Base-by-base conservation (phyloP, 371 early-diverging fungal genomes). In the Mucor racemosus region DNA sequence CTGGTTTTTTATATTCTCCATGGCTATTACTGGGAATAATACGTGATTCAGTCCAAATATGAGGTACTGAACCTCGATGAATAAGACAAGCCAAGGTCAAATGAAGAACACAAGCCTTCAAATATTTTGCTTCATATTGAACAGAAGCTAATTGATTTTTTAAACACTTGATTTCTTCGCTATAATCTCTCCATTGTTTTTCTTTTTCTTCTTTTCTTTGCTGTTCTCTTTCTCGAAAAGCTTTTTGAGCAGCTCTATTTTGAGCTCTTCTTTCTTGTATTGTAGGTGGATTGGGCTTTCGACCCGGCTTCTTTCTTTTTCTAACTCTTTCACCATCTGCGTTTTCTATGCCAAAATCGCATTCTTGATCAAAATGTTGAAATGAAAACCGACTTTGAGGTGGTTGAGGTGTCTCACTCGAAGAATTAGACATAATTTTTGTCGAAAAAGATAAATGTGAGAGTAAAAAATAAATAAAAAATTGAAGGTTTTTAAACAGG, bases 41-140 rank as follows among this genome's bases (percentile, higher is more conserved):
- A 6, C 78, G 65, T 36, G 72, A 73, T 53, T 76, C 73, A 11
- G 67, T 66, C 76, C 74, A 76, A 15, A 74, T 66, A 21, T 78
- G 73, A 21, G 81, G 77, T 14, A 78, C 73, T 7, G 74, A 69
- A 3, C 81, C 81, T 40, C 67, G 62, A 54, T 72, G 67, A 7
- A 67, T 60, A 11, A 81, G 44, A 35, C 67, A 66, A 1, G 75
- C 58, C 11, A 78, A 31, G 7, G 69, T 66, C 26, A 78, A 40
- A 14, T 78, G 72, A 7, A 81, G 63, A 3, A 73, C 66, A 48
- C 68, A 78, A 6, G 77, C 81, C 41, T 74, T 68, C 46, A 81
- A 46, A 38, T 81, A 81, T 34, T 76, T 75, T 1, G 71, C 69
- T 58, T 81, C 81, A 44, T 73, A 81, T 55, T 78, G 71, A 0